Percentiles rank a stretch among this genome's conserved stretches.
Conservation (phyloP, 2,329 filamentous ascomycete genomes). For the Trichoderma koningii region DNA sequence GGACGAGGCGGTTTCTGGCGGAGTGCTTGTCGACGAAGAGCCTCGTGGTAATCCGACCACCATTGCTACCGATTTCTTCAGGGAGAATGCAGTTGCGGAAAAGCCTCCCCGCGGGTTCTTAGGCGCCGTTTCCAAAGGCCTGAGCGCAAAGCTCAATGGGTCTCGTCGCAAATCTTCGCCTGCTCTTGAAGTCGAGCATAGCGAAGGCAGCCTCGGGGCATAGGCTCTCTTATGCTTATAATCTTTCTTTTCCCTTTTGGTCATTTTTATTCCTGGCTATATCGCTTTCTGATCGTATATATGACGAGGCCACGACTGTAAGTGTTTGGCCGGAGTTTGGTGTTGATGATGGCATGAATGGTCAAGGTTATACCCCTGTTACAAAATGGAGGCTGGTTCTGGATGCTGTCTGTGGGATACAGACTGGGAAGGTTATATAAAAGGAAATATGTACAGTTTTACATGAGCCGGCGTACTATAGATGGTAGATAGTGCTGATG, state of each 20-base stretch:
- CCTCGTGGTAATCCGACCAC: conserved; percentile 7
- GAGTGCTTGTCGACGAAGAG: conserved; percentile 26
- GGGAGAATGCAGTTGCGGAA: conserved; percentile 26
- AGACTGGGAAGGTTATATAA: conserved; percentile 7
- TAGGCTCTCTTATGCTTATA: conserved; percentile 17
- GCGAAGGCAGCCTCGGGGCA: conserved; percentile 33
- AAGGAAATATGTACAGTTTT: not conserved
- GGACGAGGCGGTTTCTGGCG: conserved; percentile 28
- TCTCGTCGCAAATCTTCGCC: conserved; percentile 39
- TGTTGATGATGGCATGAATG: conserved; percentile 13
- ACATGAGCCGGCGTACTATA: not conserved
- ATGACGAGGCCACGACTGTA: conserved; percentile 1
- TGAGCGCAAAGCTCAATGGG: conserved; percentile 35
- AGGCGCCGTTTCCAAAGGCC: conserved; percentile 33
- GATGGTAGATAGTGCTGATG: conserved; percentile 14
- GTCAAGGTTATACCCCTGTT: conserved; percentile 27
- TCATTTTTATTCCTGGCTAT: conserved; percentile 21
- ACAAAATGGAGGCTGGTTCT: conserved; percentile 18
- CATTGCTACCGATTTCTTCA: conserved; percentile 12
- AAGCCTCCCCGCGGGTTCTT: conserved; percentile 32
- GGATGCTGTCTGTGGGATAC: conserved; percentile 19
- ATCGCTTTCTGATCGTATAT: conserved; percentile 24
- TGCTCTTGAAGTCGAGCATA: conserved; percentile 37
- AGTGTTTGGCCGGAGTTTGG: conserved; percentile 11
- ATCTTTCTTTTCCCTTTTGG: not conserved